phyloP scores from a whole-genome alignment of 495 filamentous ascomycete species.

The Neurospora tetrasperma region DNA sequence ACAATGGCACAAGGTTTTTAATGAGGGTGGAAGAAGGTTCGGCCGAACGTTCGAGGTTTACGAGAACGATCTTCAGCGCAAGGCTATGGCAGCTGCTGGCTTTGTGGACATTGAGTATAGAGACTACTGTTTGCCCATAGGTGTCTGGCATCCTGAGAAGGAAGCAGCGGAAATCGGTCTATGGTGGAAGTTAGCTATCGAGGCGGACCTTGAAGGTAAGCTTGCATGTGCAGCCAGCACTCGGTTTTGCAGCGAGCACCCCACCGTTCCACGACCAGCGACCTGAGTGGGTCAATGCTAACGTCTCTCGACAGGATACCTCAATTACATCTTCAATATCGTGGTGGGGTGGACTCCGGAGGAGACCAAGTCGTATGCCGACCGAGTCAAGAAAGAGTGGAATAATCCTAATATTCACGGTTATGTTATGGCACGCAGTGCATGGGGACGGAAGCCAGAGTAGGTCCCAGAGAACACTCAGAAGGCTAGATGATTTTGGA shows the following conservation, averaged over 20 bases:
- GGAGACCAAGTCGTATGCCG: background rate
- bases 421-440: background rate
- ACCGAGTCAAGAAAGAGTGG: background rate
- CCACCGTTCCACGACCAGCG: background rate
- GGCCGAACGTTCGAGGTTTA: conserved; percentile 12
- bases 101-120: conserved; percentile 18
- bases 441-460: background rate
- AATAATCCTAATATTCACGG: background rate
- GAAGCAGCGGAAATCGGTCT: background rate
- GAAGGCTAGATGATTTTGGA: background rate
- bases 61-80: conserved; percentile 21
- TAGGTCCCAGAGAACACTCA: background rate
- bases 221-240: background rate
- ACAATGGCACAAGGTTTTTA: conserved; percentile 15
- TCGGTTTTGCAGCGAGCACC: background rate
- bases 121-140: conserved; percentile 6
- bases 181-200: background rate
- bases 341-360: background rate
- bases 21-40: conserved; percentile 6
- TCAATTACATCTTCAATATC: background rate
- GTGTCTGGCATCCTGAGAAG: background rate
- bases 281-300: background rate
- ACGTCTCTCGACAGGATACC: background rate
- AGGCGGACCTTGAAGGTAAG: background rate
- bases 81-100: conserved; percentile 29